Base-by-base conservation (phyloP, 2,329 filamentous ascomycete species). In the Fusarium luffae region DNA sequence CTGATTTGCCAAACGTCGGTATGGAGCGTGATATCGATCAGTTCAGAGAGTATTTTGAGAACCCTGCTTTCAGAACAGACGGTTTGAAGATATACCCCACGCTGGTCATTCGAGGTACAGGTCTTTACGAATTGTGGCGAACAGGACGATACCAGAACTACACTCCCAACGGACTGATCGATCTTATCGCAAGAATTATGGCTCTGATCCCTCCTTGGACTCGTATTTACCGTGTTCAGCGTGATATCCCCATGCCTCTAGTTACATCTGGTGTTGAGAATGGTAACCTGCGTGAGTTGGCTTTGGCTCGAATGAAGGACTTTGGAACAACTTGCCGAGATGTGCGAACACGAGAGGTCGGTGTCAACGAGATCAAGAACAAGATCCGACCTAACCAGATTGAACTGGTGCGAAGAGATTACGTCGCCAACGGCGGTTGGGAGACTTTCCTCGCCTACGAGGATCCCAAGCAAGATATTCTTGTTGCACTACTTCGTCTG, bases 251-350 rank as follows among this genome's bases (percentile, higher is more conserved):
- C n/a, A 99, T 99, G 96, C 96, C 96, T 1, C 86, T 99, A 25
- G 97, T 99, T n/a, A 98, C 96, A 0, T 97, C 95, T 1, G 96
- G 96, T 42, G 96, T 99, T 1, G 96, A 99, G 82, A 99, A 99
- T 74, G 96, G 96, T 66, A 99, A 99, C 78, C 84, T 99, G 41
- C 90, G 96, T 67, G 96, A 99, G 80, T 84, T 99, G 50, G 95
- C 96, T 1, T 84, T 99, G 58, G 94, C 94, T n/a, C 88, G 96
- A 23, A 99, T 99, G 97, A 98, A 98, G 81, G 96, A 99, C 79
- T 98, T 99, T 74, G 97, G 97, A 51, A 99, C 96, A 0, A 93
- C 93, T 2, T 99, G 97, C 78, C 93, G 97, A 69, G 96, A 99
- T 76, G 96, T 99, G 25, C 91, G 96, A 16, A 99, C 96, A 3